Evolutionary conservation across 768 basidiomycete species (phyloP), one percentile per base, ranked within the genome.

Genomic region (Serendipita vermifera): DNA sequence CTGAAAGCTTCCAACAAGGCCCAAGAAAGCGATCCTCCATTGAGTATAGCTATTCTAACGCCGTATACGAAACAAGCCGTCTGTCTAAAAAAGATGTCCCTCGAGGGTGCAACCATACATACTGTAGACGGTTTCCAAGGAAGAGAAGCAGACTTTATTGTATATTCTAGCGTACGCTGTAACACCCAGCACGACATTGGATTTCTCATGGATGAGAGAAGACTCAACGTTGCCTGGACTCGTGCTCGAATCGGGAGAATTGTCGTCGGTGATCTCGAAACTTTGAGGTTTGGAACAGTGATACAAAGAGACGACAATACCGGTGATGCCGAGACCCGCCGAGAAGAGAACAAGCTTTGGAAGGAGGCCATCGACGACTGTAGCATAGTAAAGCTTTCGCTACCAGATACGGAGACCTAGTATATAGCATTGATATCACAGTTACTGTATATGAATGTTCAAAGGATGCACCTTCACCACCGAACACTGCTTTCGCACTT

Each of bases 201-300:
- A 3, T 85, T 84, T 59, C 67, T 83, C 32, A 79, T 79, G 24
- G 81, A 82, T 64, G 72, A 69, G 43, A 68, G 81, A 56, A 62
- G 81, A 59, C 64, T 81, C 62, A 82, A 85, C 61, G 82, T 85
- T 5, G 81, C 81, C 71, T 84, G 81, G 82, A 85, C 83, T 13
- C 68, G 83, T 1, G 79, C 82, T 1, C 70, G 72, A 59, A 61
- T 78, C 32, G 82, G 73, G 0, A 64, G 84, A 60, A 73, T 85
- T 54, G 69, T 85, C 29, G 69, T 83, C n/a, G 82, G 82, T 0
- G 75, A 82, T 64, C 67, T 68, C 27, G 64, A 62, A 1, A 83
- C 81, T 6, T 68, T 83, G 69, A 68, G 63, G 4, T 7, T 5
- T 22, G 46, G 46, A 4, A 51, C 24, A 31, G 46, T 15, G 15